Evolutionary conservation across 2,329 filamentous ascomycete species (phyloP).

Genomic region (Pseudogymnoascus verrucosus): DNA sequence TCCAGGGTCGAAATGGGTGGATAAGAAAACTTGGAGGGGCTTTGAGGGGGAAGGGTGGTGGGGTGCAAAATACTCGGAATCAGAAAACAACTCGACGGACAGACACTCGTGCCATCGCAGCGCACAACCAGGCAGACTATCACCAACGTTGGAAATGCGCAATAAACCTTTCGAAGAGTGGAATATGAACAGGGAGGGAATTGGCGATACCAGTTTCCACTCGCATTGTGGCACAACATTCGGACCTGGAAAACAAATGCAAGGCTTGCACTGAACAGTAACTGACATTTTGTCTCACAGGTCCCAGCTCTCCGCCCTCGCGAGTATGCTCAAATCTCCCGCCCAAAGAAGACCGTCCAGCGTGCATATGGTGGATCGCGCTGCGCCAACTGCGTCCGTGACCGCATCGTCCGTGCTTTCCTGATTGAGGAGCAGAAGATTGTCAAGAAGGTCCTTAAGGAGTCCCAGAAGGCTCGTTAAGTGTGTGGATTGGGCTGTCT

Average conservation of each 20-base stretch:
- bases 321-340: slow-evolving; percentile 94
- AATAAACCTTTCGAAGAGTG: not conserved
- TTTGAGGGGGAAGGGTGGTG: not conserved
- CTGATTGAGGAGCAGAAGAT: slow-evolving; percentile 99
- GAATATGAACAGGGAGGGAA: not conserved
- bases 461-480: slow-evolving; percentile 56
- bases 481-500: slow-evolving; percentile 20
- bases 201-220: not conserved
- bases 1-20: not conserved
- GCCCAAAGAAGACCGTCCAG: slow-evolving; percentile 99
- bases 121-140: not conserved
- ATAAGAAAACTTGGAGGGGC: not conserved
- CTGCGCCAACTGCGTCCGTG: slow-evolving; percentile 97
- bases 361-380: slow-evolving; percentile 97
- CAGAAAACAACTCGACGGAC: not conserved
- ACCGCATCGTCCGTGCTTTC: slow-evolving; percentile 96
- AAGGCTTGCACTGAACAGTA: not conserved
- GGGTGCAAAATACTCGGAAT: slow-evolving; percentile 1
- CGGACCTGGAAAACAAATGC: not conserved
- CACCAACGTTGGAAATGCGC: not conserved
- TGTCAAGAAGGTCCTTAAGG: slow-evolving; percentile 99
- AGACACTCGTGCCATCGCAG: not conserved
- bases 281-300: slow-evolving; percentile 40
- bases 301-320: slow-evolving; percentile 94
- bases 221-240: not conserved